These are phyloP conservation scores for Theobroma cacao DNA, from an alignment of 345 rosid genomes.

Conservation along the genomic window DNA sequence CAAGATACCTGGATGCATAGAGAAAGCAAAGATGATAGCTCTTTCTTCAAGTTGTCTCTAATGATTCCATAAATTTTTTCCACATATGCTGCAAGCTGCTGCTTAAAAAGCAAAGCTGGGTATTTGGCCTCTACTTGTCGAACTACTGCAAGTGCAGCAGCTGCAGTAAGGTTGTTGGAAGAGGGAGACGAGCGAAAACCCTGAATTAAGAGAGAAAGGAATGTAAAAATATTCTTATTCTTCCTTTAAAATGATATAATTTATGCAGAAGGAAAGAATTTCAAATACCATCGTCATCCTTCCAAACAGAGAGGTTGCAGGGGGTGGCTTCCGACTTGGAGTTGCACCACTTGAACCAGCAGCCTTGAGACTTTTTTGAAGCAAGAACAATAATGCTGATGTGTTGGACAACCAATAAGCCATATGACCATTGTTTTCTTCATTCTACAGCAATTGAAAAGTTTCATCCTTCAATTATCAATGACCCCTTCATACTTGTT, in stretches of 20 bases:
- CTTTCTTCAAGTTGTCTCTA: constrained; percentile 96
- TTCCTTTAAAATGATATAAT: constrained; percentile 7
- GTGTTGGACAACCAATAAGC: constrained; percentile 97
- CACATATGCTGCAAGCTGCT: constrained; percentile 96
- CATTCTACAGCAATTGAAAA: constrained; percentile 47
- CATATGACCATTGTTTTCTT: constrained; percentile 91
- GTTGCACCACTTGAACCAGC: constrained; percentile 65
- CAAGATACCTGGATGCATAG: constrained; percentile 84
- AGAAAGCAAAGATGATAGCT: constrained; percentile 69
- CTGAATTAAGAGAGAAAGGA: constrained; percentile 37
- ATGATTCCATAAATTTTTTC: constrained; percentile 97
- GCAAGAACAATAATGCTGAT: constrained; percentile 81
- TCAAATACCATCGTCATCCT: constrained; percentile 86
- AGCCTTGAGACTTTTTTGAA: constrained; percentile 74
- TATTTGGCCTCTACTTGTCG: constrained; percentile 97
- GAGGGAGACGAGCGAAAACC: constrained; percentile 97
- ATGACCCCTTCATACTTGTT: not conserved
- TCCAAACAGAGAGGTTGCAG: constrained; percentile 92
- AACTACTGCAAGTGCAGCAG: constrained; percentile 68
- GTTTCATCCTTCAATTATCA: not conserved
- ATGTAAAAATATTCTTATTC: constrained; percentile 4
- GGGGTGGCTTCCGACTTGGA: constrained; percentile 60
- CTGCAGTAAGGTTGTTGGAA: constrained; percentile 70
- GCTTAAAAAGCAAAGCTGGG: constrained; percentile 97
- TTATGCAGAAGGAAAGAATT: not conserved